Percentiles rank a stretch among this genome's conserved stretches.
These are phyloP conservation scores for Inonotus hispidus DNA, from an alignment of 1,284 basidiomycete species.

Conservation along the genomic window DNA sequence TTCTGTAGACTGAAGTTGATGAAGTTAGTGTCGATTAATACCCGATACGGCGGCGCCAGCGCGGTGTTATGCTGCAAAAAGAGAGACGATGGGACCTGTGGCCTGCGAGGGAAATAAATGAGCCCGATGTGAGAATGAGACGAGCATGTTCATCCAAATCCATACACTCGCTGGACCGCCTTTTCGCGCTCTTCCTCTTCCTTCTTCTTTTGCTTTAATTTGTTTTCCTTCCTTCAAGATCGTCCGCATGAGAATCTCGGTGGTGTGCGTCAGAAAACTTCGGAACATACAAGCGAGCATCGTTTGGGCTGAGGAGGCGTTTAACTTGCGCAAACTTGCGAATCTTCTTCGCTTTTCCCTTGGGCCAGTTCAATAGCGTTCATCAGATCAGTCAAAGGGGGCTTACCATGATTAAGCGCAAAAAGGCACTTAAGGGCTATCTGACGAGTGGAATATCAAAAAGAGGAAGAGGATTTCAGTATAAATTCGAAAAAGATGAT, in stretches of 20 bases:
- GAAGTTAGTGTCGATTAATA: conserved; percentile 99
- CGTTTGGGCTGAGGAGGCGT: conserved; percentile 91
- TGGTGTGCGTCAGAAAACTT: neutral
- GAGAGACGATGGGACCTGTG: conserved; percentile 82
- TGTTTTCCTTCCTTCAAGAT: conserved; percentile 66
- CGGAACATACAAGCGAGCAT: conserved; percentile 81
- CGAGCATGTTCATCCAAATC: conserved; percentile 32
- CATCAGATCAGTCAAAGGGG: neutral
- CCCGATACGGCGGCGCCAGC: conserved; percentile 94
- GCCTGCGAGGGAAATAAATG: conserved; percentile 36
- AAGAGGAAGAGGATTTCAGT: too few relatives aligned
- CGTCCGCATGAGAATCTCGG: conserved; percentile 15
- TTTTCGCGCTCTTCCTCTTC: conserved; percentile 71
- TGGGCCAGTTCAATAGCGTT: neutral
- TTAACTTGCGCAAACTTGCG: conserved; percentile 95
- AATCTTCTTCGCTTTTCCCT: conserved; percentile 95
- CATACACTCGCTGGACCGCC: conserved; percentile 66
- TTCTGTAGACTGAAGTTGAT: conserved; percentile 99
- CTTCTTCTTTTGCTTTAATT: conserved; percentile 73
- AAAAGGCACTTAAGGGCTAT: too few relatives aligned
- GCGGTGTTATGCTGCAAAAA: conserved; percentile 97
- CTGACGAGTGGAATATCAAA: too few relatives aligned
- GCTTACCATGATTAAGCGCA: neutral
- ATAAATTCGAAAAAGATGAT: too few relatives aligned
- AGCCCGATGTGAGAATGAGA: conserved; percentile 9